These are phyloP conservation scores for Colletotrichum neosansevieriae DNA, from an alignment of 2,329 filamentous ascomycete species.

Conservation along the genomic window DNA sequence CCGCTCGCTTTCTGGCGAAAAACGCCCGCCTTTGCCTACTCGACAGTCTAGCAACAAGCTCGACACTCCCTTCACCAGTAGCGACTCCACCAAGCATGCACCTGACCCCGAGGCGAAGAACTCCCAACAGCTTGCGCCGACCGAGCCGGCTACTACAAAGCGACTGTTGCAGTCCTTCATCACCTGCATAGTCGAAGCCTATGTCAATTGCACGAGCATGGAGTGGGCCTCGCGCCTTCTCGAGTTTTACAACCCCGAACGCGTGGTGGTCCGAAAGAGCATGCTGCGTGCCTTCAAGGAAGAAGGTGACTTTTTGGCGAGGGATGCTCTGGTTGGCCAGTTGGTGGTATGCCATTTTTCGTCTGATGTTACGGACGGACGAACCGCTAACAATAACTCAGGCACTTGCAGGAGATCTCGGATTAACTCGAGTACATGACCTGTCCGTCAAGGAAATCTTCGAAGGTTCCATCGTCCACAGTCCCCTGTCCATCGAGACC, in stretches of 20 bases:
- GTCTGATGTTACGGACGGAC: conserved; percentile 12
- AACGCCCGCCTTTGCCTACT: conserved; percentile 71
- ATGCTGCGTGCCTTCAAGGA: conserved; percentile 74
- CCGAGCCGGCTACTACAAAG: conserved; percentile 71
- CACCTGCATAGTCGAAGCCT: conserved; percentile 82
- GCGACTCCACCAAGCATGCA: conserved; percentile 65
- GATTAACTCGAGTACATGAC: conserved; percentile 57
- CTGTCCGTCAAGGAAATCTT: conserved; percentile 59
- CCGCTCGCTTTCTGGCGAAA: conserved; percentile 75
- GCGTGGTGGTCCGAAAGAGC: conserved; percentile 71
- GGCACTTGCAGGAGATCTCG: conserved; percentile 74
- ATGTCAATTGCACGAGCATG: conserved; percentile 71
- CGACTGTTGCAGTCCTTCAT: conserved; percentile 80
- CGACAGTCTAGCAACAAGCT: conserved; percentile 69
- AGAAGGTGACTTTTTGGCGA: conserved; percentile 69
- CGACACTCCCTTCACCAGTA: conserved; percentile 67
- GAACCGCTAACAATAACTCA: conserved; percentile 46
- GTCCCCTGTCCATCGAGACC: conserved; percentile 61
- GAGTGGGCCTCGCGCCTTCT: conserved; percentile 74
- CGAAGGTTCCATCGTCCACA: conserved; percentile 54
- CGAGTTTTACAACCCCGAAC: conserved; percentile 76
- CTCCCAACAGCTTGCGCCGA: conserved; percentile 63
- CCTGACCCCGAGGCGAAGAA: conserved; percentile 71
- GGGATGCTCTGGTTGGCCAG: conserved; percentile 78
- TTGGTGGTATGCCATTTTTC: conserved; percentile 66